Evolutionary conservation across 2,329 filamentous ascomycete species (phyloP).

Genomic region (Penicillium sp.): DNA sequence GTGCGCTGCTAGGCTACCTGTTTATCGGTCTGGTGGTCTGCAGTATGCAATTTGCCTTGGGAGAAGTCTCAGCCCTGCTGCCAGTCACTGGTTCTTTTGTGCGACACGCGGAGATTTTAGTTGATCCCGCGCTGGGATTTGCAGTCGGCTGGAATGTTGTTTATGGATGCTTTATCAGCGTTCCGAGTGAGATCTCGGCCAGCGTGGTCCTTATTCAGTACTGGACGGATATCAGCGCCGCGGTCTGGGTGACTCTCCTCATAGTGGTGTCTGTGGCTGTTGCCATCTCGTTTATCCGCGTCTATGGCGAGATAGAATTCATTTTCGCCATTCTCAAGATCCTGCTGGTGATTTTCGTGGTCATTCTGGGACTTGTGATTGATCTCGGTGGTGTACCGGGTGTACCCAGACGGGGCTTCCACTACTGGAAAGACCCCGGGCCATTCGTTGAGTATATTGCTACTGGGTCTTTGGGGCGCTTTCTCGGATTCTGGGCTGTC

Average conservation of each 20-base stretch:
- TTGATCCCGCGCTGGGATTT: slow-evolving; percentile 51
- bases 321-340: slow-evolving; percentile 53
- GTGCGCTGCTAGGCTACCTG: slow-evolving; percentile 50
- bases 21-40: slow-evolving; percentile 51
- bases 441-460: slow-evolving; percentile 66
- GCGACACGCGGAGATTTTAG: slow-evolving; percentile 50
- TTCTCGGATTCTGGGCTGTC: slow-evolving; percentile 59
- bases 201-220: slow-evolving; percentile 62
- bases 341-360: slow-evolving; percentile 46
- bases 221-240: slow-evolving; percentile 48
- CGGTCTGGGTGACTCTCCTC: slow-evolving; percentile 51
- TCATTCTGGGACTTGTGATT: slow-evolving; percentile 54
- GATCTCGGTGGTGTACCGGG: slow-evolving; percentile 61
- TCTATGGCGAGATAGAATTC: slow-evolving; percentile 53
- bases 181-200: slow-evolving; percentile 61
- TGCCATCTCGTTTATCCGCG: slow-evolving; percentile 52
- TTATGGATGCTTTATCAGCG: slow-evolving; percentile 53
- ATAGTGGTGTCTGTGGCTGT: slow-evolving; percentile 58
- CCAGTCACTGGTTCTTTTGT: slow-evolving; percentile 53
- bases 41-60: slow-evolving; percentile 51
- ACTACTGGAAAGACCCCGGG: slow-evolving; percentile 67
- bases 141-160: slow-evolving; percentile 51
- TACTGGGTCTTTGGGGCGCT: slow-evolving; percentile 56
- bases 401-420: slow-evolving; percentile 60
- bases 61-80: slow-evolving; percentile 51